Base-by-base conservation (phyloP, 2,329 filamentous ascomycete genomes). In the Clarireedia paspali region DNA sequence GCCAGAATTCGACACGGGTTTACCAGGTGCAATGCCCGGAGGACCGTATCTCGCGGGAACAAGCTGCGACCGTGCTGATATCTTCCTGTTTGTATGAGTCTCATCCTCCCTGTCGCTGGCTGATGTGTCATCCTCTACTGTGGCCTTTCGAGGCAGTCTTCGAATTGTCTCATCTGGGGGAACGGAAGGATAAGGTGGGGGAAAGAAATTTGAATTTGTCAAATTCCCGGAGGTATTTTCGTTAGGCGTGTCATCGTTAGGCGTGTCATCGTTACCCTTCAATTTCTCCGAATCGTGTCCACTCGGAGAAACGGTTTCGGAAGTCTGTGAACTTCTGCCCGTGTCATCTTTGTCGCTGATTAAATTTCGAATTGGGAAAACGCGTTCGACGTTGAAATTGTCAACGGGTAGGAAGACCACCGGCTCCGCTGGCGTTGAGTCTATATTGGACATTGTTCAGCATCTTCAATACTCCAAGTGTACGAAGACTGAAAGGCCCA, bases 331-430 rank as follows among this genome's bases (percentile, higher is more conserved):
- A 15, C 44, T 36, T 17, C 27, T 36, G 23, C 23, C 26, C 2
- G 15, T 23, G 5, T 45, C 44, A 4, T 27, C 48, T 15, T 40
- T 30, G 39, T 56, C 52, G 36, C 39, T 34, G 17, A 64, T 36
- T 20, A 65, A 52, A 59, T 61, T 62, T 23, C 64, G 59, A 36
- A 66, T 65, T 6, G 64, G 63, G 54, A 64, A 65, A 5, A 66
- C 53, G 2, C 64, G 59, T 40, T 64, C 64, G 23, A 62, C 53
- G 5, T 30, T 47, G 26, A 65, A 60, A 9, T 60, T 58, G n/a
- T 56, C 53, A 39, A 57, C 20, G 5, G 59, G 47, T 30, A 57
- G 50, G 50, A 64, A 63, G 10, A 48, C 55, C 20, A 61, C 56
- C 27, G 60, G 57, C 15, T 60, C 57, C 38, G 59, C 40, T 23